Base-by-base conservation (phyloP, 2,329 filamentous ascomycete species). In the Aspergillus fumigatiaffinis region DNA sequence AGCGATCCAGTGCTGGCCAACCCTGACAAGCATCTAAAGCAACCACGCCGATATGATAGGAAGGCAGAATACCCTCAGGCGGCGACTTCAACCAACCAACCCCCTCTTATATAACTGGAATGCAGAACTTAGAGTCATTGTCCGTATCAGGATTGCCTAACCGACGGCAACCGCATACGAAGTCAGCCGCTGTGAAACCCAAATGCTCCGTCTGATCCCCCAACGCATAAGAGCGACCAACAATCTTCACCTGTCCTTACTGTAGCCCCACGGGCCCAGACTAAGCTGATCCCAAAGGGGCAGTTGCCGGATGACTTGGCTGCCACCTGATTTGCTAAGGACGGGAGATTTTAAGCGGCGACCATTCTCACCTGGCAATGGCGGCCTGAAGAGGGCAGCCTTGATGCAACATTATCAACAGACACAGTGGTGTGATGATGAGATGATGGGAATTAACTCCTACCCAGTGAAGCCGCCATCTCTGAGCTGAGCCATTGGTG, bases 121-220 rank as follows among this genome's bases (percentile, higher is more conserved):
- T 42, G 58, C 49, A 38, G 50, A 54, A 14, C 14, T 17, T 55
- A 58, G 66, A 63, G 56, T 61, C 59, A 63, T 46, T 42, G 42
- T 57, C 70, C 65, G 64, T 68, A 69, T 68, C 63, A 57, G 62
- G 62, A 70, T 66, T 60, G 58, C 55, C 59, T 64, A 67, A 66
- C 65, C 64, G 66, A 65, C 60, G 68, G 63, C 59, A 69, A 69
- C 65, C 68, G 67, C 64, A 69, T 66, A 64, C 67, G 59, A 67
- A 65, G 67, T 72, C 69, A 73, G 71, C 71, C 70, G 69, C 69
- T 71, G 71, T 73, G 71, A 68, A 71, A 73, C 71, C 67, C 59
- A 65, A 60, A 62, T 58, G 62, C 64, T 66, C 57, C 68, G 65
- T 72, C 68, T 72, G 71, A 72, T 72, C 68, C 67, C 68, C 66